Evolutionary conservation across 257 asterid genomes (phyloP).

Genomic region (Jacaranda copaia): DNA sequence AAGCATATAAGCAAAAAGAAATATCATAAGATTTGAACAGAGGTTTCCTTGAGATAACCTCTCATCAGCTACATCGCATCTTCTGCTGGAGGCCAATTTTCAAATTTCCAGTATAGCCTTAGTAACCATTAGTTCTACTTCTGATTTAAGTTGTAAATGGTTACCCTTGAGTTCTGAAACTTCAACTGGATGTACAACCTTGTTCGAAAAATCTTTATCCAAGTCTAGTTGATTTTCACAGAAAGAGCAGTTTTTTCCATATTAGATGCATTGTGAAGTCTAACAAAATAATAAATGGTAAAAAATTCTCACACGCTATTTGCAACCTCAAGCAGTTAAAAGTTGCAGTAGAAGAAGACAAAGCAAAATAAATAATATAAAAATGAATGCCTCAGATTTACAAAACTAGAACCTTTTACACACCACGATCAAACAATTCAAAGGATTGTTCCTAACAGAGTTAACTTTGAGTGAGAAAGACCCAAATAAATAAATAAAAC

Average conservation of each 20-base stretch:
- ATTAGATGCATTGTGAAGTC: conserved; percentile 21
- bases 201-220: not conserved
- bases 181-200: not conserved
- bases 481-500: no score
- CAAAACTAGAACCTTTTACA: not conserved
- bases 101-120: not conserved
- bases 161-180: not conserved
- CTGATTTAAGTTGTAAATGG: not conserved
- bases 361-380: not conserved
- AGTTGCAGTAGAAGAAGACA: not conserved
- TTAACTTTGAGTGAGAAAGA: not conserved
- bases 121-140: not conserved
- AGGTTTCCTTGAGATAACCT: not conserved
- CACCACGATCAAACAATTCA: conserved; percentile 14
- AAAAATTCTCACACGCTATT: conserved; percentile 13
- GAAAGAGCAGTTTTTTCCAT: conserved; percentile 4
- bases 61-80: not conserved
- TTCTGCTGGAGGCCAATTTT: not conserved
- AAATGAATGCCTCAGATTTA: not conserved
- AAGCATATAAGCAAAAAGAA: conserved; percentile 16
- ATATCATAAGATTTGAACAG: conserved; percentile 8
- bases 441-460: not conserved
- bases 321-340: conserved; percentile 15
- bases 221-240: not conserved
- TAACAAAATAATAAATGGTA: not conserved